Base-by-base conservation (phyloP, 768 basidiomycete genomes). In the Leccinum rimulosum region DNA sequence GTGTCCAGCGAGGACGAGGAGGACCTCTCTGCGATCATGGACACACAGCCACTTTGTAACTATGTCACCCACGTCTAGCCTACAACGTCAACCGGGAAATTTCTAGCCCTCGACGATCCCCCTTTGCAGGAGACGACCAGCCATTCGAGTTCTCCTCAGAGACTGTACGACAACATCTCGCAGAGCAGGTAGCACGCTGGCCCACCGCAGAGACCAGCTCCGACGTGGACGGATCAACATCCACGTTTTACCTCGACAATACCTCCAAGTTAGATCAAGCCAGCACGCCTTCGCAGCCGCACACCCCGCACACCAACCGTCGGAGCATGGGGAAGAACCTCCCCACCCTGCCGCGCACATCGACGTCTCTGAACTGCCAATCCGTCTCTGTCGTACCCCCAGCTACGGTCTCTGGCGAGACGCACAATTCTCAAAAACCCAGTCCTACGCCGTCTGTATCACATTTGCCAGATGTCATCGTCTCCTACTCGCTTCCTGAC, bases 1-100 rank as follows among this genome's bases (percentile, higher is more conserved):
- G 75, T 97, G 93, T 36, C 94, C 95, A 5, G 90, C 86, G 51
- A 97, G 86, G 55, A 95, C 80, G 58, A 95, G 84, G 49, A 96
- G 82, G 58, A 95, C 78, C 75, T 96, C 95, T 31, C 9, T 65
- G 93, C 88, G 63, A 95, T 91, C 94, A 95, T 31, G 10, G 31
- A 10, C 31, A 31, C 31, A 36, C 35, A 36, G 35, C 35, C 35
- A 36, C 35, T 36, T 36, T 30, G 14, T 14, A 36, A 36, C 35
- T 36, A 72, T 64, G 63, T 49, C 68, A 31, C 31, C 30, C 31
- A 63, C 63, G 49, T 65, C 58, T 38, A 27, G 33, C 22, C 33
- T 47, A 9, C 53, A 65, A 54, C 35, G 35, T 36, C 35, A 36
- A 14, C 65, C 30, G 68, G 68, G 50, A 71, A 73, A 40, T 70